Evolutionary conservation across 2,329 filamentous ascomycete species (phyloP).

Genomic region (Pseudocercospora fuligena): DNA sequence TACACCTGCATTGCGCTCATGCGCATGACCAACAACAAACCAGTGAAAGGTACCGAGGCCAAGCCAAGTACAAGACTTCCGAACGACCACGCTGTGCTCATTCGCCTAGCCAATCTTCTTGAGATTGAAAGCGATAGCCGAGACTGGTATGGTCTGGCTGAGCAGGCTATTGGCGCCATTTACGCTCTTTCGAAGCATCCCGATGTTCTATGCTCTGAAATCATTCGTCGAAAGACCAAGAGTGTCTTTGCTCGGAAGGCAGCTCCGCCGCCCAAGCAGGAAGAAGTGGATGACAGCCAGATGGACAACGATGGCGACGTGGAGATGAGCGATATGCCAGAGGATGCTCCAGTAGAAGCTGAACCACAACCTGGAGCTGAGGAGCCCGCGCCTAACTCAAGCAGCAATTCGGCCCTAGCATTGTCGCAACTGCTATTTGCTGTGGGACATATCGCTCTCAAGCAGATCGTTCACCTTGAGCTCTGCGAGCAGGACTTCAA

Average conservation of each 20-base stretch:
- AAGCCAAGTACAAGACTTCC: conserved; percentile 74
- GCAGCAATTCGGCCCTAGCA: conserved; percentile 59
- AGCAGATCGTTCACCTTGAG: conserved; percentile 97
- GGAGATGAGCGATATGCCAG: conserved; percentile 44
- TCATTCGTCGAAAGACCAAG: conserved; percentile 84
- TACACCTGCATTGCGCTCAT: conserved; percentile 93
- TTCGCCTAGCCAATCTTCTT: conserved; percentile 79
- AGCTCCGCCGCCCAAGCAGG: conserved; percentile 33
- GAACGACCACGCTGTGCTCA: conserved; percentile 88
- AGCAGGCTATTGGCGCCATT: conserved; percentile 94
- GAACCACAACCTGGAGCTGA: conserved; percentile 31
- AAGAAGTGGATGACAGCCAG: conserved; percentile 37
- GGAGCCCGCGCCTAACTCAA: conserved; percentile 20
- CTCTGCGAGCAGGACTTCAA: conserved; percentile 99
- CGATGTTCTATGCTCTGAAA: conserved; percentile 88
- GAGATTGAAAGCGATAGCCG: conserved; percentile 87
- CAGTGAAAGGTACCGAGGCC: conserved; percentile 71
- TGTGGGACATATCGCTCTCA: conserved; percentile 95
- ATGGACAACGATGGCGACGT: conserved; percentile 43
- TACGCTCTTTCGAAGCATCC: conserved; percentile 94
- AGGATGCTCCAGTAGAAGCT: conserved; percentile 30
- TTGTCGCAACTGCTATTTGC: conserved; percentile 93
- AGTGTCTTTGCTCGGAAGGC: conserved; percentile 72
- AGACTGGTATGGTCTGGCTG: conserved; percentile 91
- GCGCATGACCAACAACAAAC: conserved; percentile 83